Evolutionary conservation across 371 early-diverging fungal genomes (phyloP), one percentile per base, ranked within the genome.

Genomic region (Rhizomucor pusillus): DNA sequence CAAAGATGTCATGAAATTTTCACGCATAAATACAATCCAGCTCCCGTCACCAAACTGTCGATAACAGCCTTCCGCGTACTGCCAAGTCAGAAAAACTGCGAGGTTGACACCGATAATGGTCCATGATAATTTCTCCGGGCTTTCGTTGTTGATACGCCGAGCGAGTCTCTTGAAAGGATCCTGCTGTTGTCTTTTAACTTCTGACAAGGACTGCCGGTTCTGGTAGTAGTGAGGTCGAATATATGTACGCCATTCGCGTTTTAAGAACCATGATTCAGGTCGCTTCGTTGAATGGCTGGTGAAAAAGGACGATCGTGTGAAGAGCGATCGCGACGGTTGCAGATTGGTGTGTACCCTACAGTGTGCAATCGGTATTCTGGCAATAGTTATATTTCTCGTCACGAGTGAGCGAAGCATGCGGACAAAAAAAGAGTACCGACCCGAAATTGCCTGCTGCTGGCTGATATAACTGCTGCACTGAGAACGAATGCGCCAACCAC

Each of bases 51-150:
- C 70, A 63, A 80, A 80, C 25, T 68, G 66, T 35, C 58, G 47
- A 24, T 74, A 76, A 5, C 66, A 61, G 3, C 54, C 66, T n/a
- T 75, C 62, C 7, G 80, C 79, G 44, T 80, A 84, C 52, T 77
- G 76, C 84, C 84, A 84, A 10, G 58, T 20, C 1, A 65, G 52
- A 67, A 67, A 84, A 4, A 84, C 74, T 5, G 57, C 59, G 2
- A 69, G 64, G 44, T 84, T 84, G 55, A 69, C 59, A 33, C 77
- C 81, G 39, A 79, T 65, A 4, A 84, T 60, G 0, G 66, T 24
- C 52, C 74, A 77, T 5, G 79, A 54, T 12, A 81, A 57, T 10
- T 57, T 69, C 39, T 75, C 71, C 43, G 73, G 73, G 47, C 68
- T 57, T 7, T 59, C 41, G 20, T 62, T 58, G 44, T 75, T 61